Conservation (phyloP, 1,139 yeast species). For the Sugiyamaella neomexicana region DNA sequence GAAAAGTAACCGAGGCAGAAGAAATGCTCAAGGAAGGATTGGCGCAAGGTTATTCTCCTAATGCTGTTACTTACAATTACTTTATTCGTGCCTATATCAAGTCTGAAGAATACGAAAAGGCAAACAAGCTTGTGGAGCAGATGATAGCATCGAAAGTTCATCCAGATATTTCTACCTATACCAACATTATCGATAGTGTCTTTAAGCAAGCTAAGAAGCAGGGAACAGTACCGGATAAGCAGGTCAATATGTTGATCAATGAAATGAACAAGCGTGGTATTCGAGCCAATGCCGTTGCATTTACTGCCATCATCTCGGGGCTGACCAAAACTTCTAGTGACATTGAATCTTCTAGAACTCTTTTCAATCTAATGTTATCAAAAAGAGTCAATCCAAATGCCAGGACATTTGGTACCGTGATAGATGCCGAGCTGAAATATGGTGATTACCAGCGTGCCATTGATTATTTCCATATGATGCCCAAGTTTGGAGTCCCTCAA, state of each 20-base stretch:
- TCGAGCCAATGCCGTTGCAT: constrained; percentile 51
- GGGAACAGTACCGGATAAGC: constrained; percentile 49
- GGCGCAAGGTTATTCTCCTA: constrained; percentile 39
- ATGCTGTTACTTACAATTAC: constrained; percentile 45
- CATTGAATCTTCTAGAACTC: constrained; percentile 52
- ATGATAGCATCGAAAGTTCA: constrained; percentile 45
- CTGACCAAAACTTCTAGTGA: constrained; percentile 52
- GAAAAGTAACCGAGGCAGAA: constrained; percentile 35
- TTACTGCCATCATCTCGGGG: constrained; percentile 58
- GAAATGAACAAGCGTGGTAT: constrained; percentile 49
- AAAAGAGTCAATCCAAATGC: constrained; percentile 42
- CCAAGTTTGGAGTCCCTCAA: constrained; percentile 42
- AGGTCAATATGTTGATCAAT: constrained; percentile 44
- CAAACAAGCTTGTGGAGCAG: constrained; percentile 40
- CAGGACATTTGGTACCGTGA: constrained; percentile 55
- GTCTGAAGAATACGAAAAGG: constrained; percentile 39
- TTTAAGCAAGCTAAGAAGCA: constrained; percentile 50
- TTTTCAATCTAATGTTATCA: constrained; percentile 49
- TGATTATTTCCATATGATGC: constrained; percentile 49
- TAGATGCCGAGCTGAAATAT: constrained; percentile 55
- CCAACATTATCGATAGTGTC: constrained; percentile 59
- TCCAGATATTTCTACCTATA: constrained; percentile 66
- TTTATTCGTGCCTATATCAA: constrained; percentile 41
- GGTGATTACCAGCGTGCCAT: constrained; percentile 55
- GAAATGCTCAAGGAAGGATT: constrained; percentile 39